Evolutionary conservation across 148 eudicot species (phyloP).

Genomic region (Euryodendron excelsum): DNA sequence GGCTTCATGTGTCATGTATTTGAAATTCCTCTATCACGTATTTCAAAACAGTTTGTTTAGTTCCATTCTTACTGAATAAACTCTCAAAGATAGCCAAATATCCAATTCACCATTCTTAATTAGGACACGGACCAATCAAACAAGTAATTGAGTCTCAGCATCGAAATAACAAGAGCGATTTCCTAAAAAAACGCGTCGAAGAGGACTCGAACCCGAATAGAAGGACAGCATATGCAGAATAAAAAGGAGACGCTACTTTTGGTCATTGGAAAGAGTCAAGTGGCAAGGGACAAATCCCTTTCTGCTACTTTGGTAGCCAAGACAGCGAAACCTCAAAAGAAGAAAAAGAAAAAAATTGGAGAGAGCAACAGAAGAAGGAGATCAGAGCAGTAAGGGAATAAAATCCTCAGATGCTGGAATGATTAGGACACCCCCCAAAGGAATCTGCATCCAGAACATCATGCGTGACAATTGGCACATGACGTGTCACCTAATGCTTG

Average conservation of each 20-base stretch:
- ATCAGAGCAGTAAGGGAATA: background rate
- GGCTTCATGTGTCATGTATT: no score
- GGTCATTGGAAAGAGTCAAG: background rate
- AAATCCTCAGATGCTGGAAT: slow-evolving; percentile 13
- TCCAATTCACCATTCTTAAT: no score
- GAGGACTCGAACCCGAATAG: no score
- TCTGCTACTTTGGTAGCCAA: background rate
- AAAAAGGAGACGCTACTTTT: background rate
- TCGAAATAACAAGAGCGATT: no score
- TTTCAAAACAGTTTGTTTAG: no score
- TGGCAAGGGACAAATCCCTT: background rate
- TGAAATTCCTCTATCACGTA: no score
- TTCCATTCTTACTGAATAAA: no score
- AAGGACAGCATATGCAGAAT: no score
- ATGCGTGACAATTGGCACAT: slow-evolving; percentile 12
- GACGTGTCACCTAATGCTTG: slow-evolving; percentile 8
- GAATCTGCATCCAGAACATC: slow-evolving; percentile 5
- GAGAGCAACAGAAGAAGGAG: background rate
- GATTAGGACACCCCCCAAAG: slow-evolving; percentile 4
- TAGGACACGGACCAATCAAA: no score
- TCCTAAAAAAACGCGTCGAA: no score
- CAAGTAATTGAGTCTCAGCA: no score
- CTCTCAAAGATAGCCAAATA: no score
- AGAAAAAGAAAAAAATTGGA: background rate
- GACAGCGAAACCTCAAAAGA: background rate